These are phyloP conservation scores for Kernera saxatilis DNA, from an alignment of 345 rosid species.

Conservation along the genomic window DNA sequence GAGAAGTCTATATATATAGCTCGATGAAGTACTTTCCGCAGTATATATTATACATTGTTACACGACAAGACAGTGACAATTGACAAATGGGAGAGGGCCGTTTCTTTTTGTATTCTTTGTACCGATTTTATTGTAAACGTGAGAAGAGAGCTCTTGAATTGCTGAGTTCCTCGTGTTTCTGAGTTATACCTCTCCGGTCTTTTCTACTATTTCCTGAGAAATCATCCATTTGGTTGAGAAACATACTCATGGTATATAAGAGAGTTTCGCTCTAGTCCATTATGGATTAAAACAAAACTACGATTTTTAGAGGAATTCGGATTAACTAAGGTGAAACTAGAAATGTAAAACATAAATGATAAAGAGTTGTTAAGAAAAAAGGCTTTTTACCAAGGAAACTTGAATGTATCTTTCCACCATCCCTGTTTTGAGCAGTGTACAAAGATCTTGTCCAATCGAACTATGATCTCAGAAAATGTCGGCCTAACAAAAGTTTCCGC, in stretches of 20 bases:
- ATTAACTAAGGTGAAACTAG: background rate
- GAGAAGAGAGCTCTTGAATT: slow-evolving; percentile 19
- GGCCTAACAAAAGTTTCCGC: slow-evolving; percentile 58
- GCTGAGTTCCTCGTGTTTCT: slow-evolving; percentile 1
- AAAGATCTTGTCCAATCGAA: slow-evolving; percentile 67
- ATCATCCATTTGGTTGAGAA: slow-evolving; percentile 9
- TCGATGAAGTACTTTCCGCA: slow-evolving; percentile 6
- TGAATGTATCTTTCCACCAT: slow-evolving; percentile 96
- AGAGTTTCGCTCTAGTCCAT: slow-evolving; percentile 1
- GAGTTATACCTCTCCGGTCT: background rate
- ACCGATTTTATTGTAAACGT: slow-evolving; percentile 2
- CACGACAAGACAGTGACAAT: slow-evolving; percentile 11
- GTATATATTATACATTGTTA: slow-evolving; percentile 19
- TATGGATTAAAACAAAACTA: background rate
- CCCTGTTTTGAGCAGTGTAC: slow-evolving; percentile 68
- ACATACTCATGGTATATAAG: background rate
- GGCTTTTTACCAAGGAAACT: slow-evolving; percentile 77
- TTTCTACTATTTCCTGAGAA: slow-evolving; percentile 26
- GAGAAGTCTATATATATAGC: slow-evolving; percentile 17
- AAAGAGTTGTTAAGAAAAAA: background rate
- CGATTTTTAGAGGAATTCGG: background rate
- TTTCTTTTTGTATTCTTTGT: slow-evolving; percentile 14
- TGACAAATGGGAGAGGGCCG: background rate
- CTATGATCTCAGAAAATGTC: slow-evolving; percentile 83
- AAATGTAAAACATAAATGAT: slow-evolving; percentile 10